Conservation (phyloP, 192 early-diverging fungal species). For the Hyaloraphidium curvatum region DNA sequence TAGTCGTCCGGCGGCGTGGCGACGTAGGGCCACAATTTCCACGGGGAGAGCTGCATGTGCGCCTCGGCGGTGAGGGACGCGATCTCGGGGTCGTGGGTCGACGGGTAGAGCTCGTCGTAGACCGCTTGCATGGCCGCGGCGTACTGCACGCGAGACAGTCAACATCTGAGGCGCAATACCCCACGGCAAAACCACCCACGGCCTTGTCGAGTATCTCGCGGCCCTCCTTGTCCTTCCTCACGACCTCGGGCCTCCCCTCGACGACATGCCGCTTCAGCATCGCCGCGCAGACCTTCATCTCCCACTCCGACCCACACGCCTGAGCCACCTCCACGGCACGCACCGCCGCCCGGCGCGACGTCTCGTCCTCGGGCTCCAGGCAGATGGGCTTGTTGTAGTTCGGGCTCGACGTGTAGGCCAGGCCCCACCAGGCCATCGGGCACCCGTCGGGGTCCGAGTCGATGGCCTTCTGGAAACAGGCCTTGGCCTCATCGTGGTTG, state of each 20-base stretch:
- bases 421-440: not conserved
- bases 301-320: not conserved
- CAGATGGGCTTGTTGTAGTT: not conserved
- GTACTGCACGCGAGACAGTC: too few species aligned
- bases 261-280: not conserved
- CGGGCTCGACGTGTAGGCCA: too few species aligned
- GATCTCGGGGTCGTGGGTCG: not conserved
- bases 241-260: not conserved
- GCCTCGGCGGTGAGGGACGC: not conserved
- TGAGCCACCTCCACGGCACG: too few species aligned
- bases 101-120: not conserved
- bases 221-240: not conserved
- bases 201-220: too few species aligned
- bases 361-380: not conserved
- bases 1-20: too few species aligned
- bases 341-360: not conserved
- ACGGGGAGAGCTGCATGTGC: not conserved
- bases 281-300: not conserved
- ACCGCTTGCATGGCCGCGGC: not conserved
- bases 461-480: not conserved
- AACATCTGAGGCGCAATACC: too few species aligned
- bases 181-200: too few species aligned
- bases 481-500: slow-evolving; percentile 1
- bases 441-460: not conserved
- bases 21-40: not conserved